Evolutionary conservation across 495 filamentous ascomycete genomes (phyloP).

Genomic region (Gamarada debralockiae): DNA sequence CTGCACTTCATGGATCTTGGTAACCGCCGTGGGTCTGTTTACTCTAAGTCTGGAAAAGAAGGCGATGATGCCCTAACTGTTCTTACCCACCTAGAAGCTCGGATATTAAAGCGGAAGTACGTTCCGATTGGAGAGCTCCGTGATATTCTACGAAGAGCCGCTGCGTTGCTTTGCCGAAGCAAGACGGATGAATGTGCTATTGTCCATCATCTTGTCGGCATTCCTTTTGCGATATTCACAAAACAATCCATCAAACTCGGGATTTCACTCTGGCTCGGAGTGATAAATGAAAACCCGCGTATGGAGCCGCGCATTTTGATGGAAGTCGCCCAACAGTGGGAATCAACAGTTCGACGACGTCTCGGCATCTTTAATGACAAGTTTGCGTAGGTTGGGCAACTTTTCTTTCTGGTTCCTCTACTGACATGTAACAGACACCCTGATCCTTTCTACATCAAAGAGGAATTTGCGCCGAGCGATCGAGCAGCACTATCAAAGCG

Average conservation of each 20-base stretch:
- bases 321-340: conserved; percentile 85
- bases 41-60: conserved; percentile 36
- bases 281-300: conserved; percentile 92
- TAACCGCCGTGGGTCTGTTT: conserved; percentile 32
- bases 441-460: conserved; percentile 85
- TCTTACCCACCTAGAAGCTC: conserved; percentile 62
- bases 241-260: conserved; percentile 95
- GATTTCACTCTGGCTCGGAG: conserved; percentile 90
- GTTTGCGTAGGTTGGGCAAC: conserved; percentile 45
- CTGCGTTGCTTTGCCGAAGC: conserved; percentile 75
- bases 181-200: conserved; percentile 69
- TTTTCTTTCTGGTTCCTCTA: background rate
- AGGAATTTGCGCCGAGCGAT: conserved; percentile 91
- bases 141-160: conserved; percentile 76
- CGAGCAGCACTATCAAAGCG: conserved; percentile 67
- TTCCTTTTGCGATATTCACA: conserved; percentile 89
- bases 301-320: conserved; percentile 79
- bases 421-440: conserved; percentile 51
- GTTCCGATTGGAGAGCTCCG: conserved; percentile 73
- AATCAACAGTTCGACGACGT: conserved; percentile 66
- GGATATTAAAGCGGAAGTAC: conserved; percentile 58
- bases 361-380: conserved; percentile 76
- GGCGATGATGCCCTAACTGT: conserved; percentile 54
- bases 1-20: conserved; percentile 50
- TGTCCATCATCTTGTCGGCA: conserved; percentile 77